A percentile compares a stretch with the other conserved stretches of the same genome.
phyloP scores from a whole-genome alignment of 78 protist genomes.

The Neovahlkampfia damariscottae region DNA sequence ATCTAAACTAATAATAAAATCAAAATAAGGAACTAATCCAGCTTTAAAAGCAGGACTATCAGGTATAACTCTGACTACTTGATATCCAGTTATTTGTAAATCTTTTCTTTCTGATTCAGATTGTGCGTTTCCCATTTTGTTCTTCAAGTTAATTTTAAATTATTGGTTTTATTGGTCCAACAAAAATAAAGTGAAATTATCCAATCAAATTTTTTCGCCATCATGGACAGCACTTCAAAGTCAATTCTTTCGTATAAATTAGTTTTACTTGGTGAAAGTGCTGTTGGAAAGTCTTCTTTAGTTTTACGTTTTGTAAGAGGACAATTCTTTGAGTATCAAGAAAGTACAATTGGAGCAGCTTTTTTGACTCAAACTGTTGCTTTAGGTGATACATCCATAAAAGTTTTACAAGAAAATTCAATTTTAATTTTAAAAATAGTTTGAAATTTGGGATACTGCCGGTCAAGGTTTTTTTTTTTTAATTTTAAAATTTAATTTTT shows the following conservation, averaged over 20 bases:
- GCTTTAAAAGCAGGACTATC: slow-evolving; percentile 8
- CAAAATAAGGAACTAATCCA: slow-evolving; percentile 15
- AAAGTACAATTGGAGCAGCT: slow-evolving; percentile 40
- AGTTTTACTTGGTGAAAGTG: slow-evolving; percentile 21
- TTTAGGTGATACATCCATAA: slow-evolving; percentile 7
- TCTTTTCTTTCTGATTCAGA: background rate
- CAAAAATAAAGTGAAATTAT: no score
- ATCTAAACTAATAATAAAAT: slow-evolving; percentile 11
- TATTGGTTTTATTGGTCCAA: no score
- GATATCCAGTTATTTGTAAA: slow-evolving; percentile 5
- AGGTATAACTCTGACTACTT: background rate
- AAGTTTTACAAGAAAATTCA: background rate
- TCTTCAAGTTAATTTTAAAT: background rate
- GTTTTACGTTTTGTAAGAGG: slow-evolving; percentile 20
- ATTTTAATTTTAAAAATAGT: background rate
- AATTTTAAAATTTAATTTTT: background rate
- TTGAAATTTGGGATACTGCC: slow-evolving; percentile 62
- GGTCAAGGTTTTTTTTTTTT: slow-evolving; percentile 33
- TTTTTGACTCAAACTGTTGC: slow-evolving; percentile 15
- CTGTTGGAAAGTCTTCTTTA: slow-evolving; percentile 23
- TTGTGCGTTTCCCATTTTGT: slow-evolving; percentile 5
- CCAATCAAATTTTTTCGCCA: no score
- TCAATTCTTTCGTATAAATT: background rate
- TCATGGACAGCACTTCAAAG: background rate
- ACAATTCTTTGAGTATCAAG: slow-evolving; percentile 30